phyloP scores from a whole-genome alignment of 2,329 filamentous ascomycete genomes.

The Alternaria sp. region DNA sequence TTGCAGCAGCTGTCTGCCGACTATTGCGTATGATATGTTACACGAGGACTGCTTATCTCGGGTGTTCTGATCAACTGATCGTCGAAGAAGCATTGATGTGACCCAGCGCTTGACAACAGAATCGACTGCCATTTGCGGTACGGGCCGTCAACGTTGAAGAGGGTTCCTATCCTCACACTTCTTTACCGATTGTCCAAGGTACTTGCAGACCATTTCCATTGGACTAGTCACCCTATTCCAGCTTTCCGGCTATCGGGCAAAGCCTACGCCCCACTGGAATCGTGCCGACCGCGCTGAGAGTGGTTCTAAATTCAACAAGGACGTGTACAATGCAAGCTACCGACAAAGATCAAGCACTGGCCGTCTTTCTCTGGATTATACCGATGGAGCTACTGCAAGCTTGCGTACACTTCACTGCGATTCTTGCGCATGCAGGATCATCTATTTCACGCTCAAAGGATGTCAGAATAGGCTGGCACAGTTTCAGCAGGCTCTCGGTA shows the following conservation, averaged over 20 bases:
- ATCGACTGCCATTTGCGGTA: constrained; percentile 38
- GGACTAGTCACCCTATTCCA: constrained; percentile 7
- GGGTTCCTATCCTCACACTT: not conserved
- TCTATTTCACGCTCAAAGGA: not conserved
- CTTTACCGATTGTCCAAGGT: not conserved
- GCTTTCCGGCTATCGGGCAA: constrained; percentile 14
- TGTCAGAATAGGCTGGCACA: not conserved
- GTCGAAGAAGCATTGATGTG: constrained; percentile 28
- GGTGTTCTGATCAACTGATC: constrained; percentile 30
- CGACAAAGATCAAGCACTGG: not conserved
- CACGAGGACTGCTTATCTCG: constrained; percentile 35
- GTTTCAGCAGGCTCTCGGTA: not conserved
- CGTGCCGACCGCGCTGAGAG: not conserved
- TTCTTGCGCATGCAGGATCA: not conserved
- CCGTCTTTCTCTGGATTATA: not conserved
- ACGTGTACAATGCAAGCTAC: not conserved
- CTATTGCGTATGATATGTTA: constrained; percentile 32
- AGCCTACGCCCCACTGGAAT: constrained; percentile 12
- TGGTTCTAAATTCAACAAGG: not conserved
- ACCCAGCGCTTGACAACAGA: constrained; percentile 31
- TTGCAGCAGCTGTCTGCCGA: constrained; percentile 22
- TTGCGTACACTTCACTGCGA: not conserved
- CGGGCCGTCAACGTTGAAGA: constrained; percentile 29
- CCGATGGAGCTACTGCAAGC: not conserved
- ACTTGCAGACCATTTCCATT: not conserved